Percentiles rank a stretch among this genome's conserved stretches.
Conservation (phyloP, 192 early-diverging fungal species). For the Dimargaris xerosporica region DNA sequence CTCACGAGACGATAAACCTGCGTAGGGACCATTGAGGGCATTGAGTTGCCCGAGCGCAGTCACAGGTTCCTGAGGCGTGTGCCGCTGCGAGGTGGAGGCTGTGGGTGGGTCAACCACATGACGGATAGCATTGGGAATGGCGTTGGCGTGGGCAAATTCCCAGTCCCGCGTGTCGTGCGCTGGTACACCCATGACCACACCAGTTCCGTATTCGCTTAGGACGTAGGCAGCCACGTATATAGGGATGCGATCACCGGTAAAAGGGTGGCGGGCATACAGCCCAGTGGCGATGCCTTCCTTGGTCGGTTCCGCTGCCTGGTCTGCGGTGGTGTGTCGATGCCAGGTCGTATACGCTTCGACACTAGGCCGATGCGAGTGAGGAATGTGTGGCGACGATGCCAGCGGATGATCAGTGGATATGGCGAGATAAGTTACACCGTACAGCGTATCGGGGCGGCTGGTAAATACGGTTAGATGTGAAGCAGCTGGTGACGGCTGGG, state of each 20-base stretch:
- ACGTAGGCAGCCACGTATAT: conserved; percentile 64
- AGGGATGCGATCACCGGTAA: conserved; percentile 38
- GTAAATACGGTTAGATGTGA: conserved; percentile 50
- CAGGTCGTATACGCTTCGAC: not conserved
- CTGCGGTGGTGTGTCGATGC: not conserved
- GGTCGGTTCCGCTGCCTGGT: conserved; percentile 2
- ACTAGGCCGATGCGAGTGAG: conserved; percentile 14
- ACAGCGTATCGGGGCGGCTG: conserved; percentile 60
- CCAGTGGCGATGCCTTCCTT: conserved; percentile 40
- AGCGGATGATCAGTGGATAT: conserved; percentile 50
- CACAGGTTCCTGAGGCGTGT: conserved; percentile 4
- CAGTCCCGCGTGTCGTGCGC: conserved; percentile 63
- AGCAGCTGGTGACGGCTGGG: not conserved
- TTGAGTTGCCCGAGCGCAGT: conserved; percentile 45
- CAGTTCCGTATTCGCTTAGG: conserved; percentile 58
- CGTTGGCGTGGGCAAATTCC: conserved; percentile 42
- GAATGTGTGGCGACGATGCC: conserved; percentile 13
- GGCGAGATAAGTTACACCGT: conserved; percentile 57
- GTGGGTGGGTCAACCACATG: conserved; percentile 13
- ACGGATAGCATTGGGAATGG: conserved; percentile 25
- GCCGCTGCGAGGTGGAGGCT: not conserved
- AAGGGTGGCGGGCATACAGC: conserved; percentile 43
- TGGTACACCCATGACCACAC: conserved; percentile 78
- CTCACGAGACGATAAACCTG: conserved; percentile 39
- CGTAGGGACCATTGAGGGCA: conserved; percentile 34